These are phyloP conservation scores for Podila clonocystis DNA, from an alignment of 192 early-diverging fungal genomes.

Conservation along the genomic window DNA sequence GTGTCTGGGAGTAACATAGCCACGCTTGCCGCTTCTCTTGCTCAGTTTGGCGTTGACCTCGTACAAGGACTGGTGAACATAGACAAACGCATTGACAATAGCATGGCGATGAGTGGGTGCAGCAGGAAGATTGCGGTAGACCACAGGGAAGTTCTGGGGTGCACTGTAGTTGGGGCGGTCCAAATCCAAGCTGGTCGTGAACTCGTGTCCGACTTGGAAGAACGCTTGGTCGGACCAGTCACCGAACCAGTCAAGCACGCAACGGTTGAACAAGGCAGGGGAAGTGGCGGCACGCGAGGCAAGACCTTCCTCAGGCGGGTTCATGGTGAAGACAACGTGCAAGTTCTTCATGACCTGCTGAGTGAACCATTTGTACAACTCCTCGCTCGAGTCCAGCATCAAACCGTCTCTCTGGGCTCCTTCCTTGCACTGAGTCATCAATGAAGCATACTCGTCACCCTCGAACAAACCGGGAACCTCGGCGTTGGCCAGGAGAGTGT, in stretches of 20 bases:
- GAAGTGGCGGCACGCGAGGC: constrained; percentile 95
- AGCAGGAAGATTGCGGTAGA: constrained; percentile 74
- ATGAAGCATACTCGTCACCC: constrained; percentile 93
- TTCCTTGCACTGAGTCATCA: constrained; percentile 97
- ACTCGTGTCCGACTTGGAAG: constrained; percentile 98
- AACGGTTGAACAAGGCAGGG: constrained; percentile 99
- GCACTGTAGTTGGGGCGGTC: constrained; percentile 74
- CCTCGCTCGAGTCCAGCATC: constrained; percentile 93
- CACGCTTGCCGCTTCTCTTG: constrained; percentile 81
- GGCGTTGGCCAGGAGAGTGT: constrained; percentile 97
- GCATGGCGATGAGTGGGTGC: constrained; percentile 86
- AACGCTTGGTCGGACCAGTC: constrained; percentile 99
- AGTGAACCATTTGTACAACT: constrained; percentile 98
- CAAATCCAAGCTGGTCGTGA: constrained; percentile 90
- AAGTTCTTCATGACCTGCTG: constrained; percentile 95
- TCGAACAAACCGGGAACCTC: constrained; percentile 99
- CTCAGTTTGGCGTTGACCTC: constrained; percentile 86
- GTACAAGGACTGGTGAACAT: constrained; percentile 91
- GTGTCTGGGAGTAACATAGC: constrained; percentile 96
- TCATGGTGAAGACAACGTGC: constrained; percentile 99
- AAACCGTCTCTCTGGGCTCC: constrained; percentile 92
- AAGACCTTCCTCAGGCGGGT: constrained; percentile 93
- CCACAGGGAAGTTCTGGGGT: constrained; percentile 79
- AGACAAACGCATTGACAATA: constrained; percentile 91
- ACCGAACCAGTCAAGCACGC: constrained; percentile 99